A percentile compares a stretch with the other conserved stretches of the same genome.
Conservation (phyloP, 768 basidiomycete genomes). For the Lentinula raphanica region DNA sequence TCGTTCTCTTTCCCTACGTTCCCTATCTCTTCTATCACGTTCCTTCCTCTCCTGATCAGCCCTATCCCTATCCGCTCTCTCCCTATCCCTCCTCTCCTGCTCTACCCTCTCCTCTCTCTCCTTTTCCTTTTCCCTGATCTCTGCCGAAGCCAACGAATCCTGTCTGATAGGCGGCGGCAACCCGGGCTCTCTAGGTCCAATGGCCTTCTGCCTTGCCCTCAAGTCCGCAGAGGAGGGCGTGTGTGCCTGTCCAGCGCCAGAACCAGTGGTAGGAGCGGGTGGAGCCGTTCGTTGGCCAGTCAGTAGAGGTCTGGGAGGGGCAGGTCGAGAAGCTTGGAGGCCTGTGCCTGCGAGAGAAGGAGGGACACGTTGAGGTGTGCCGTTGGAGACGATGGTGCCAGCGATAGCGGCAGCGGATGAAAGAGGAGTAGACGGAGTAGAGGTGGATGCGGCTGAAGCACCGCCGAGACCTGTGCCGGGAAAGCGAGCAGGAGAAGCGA, state of each 20-base stretch:
- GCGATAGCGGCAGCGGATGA: constrained; percentile 50
- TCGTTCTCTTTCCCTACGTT: constrained; percentile 19
- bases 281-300: constrained; percentile 53
- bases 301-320: constrained; percentile 64
- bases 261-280: constrained; percentile 37
- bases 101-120: constrained; percentile 3
- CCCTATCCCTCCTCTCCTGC: constrained; percentile 25
- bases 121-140: constrained; percentile 15
- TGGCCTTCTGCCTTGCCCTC: constrained; percentile 56
- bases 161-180: constrained; percentile 40
- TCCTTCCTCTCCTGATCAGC: constrained; percentile 19
- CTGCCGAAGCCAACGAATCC: constrained; percentile 37
- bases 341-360: neutral
- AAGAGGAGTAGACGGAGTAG: constrained; percentile 32
- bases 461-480: constrained; percentile 92
- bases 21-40: constrained; percentile 8
- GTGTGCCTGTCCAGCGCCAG: constrained; percentile 22
- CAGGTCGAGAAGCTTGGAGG: constrained; percentile 55
- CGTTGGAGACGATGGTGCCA: constrained; percentile 57
- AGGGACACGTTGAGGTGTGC: constrained; percentile 11
- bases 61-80: constrained; percentile 16
- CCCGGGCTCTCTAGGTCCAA: constrained; percentile 33
- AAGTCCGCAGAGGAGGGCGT: constrained; percentile 63
- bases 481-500: constrained; percentile 60
- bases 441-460: constrained; percentile 42